These are phyloP conservation scores for Eucalyptus brandiana DNA, from an alignment of 345 rosid species.

Conservation along the genomic window DNA sequence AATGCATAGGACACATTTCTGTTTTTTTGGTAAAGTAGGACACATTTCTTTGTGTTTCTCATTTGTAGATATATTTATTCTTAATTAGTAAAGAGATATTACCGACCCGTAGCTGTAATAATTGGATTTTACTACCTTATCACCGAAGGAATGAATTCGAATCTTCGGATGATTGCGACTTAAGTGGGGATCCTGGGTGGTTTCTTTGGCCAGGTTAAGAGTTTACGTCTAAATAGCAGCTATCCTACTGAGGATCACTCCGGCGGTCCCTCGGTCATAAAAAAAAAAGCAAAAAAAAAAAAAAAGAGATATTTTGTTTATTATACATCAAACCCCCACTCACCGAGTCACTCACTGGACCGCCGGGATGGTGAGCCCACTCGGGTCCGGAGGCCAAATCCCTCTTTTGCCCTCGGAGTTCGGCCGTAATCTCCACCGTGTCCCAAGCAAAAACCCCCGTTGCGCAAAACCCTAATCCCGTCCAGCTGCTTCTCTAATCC, in stretches of 20 bases:
- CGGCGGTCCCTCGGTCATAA: fast-evolving
- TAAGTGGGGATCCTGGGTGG: too few relatives aligned
- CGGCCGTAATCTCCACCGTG: not conserved
- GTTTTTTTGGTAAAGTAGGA: too few relatives aligned
- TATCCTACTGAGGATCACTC: too few relatives aligned
- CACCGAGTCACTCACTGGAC: not conserved
- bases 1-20: not conserved
- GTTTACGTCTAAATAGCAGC: too few relatives aligned
- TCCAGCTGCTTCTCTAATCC: not conserved
- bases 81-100: not conserved
- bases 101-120: fast-evolving
- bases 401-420: not conserved
- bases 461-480: slow-evolving; percentile 3
- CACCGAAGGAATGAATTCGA: fast-evolving
- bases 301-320: not conserved
- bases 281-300: too few relatives aligned
- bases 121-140: too few relatives aligned
- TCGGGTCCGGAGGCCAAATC: not conserved
- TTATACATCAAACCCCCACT: not conserved
- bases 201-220: too few relatives aligned
- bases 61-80: not conserved
- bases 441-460: slow-evolving; percentile 14
- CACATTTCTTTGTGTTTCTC: too few relatives aligned
- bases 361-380: not conserved
- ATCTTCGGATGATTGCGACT: fast-evolving